Evolutionary conservation across 2,329 filamentous ascomycete genomes (phyloP).

Genomic region (Fusarium begoniae): DNA sequence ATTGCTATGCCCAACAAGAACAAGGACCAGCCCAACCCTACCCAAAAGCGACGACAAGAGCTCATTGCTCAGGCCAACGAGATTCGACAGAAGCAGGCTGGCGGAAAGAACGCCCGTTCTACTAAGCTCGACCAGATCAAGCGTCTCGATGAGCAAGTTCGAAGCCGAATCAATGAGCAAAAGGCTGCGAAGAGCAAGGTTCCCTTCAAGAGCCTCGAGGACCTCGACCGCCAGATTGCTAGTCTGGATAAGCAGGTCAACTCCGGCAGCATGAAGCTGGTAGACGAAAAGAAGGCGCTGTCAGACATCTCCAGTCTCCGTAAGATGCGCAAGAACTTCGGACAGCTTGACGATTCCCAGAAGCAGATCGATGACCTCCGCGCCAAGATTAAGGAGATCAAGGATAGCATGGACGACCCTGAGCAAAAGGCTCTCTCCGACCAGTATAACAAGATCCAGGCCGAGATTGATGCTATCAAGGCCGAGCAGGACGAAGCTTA

Average conservation of each 20-base stretch:
- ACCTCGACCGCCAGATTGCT: constrained; percentile 85
- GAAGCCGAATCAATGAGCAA: constrained; percentile 84
- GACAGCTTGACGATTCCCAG: constrained; percentile 82
- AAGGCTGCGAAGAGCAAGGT: constrained; percentile 85
- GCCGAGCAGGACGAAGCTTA: constrained; percentile 90
- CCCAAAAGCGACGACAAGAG: constrained; percentile 84
- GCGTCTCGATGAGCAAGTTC: constrained; percentile 87
- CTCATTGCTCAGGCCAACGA: constrained; percentile 82
- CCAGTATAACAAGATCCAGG: constrained; percentile 83
- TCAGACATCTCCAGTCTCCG: constrained; percentile 82
- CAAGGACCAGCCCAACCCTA: constrained; percentile 82
- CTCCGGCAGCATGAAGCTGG: constrained; percentile 89
- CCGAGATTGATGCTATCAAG: constrained; percentile 90
- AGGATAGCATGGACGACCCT: constrained; percentile 89
- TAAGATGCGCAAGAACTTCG: constrained; percentile 92
- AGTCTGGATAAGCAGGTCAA: constrained; percentile 87
- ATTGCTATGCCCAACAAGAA: constrained; percentile 76
- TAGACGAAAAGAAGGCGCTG: constrained; percentile 96
- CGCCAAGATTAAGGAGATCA: constrained; percentile 86
- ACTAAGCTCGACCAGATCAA: constrained; percentile 90
- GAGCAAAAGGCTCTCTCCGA: constrained; percentile 89
- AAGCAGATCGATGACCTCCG: constrained; percentile 90
- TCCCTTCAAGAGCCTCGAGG: constrained; percentile 86
- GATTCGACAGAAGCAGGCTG: constrained; percentile 88
- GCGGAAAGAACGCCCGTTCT: constrained; percentile 83